Conservation (phyloP, 2,329 filamentous ascomycete species). For the Fusarium odoratissimum region DNA sequence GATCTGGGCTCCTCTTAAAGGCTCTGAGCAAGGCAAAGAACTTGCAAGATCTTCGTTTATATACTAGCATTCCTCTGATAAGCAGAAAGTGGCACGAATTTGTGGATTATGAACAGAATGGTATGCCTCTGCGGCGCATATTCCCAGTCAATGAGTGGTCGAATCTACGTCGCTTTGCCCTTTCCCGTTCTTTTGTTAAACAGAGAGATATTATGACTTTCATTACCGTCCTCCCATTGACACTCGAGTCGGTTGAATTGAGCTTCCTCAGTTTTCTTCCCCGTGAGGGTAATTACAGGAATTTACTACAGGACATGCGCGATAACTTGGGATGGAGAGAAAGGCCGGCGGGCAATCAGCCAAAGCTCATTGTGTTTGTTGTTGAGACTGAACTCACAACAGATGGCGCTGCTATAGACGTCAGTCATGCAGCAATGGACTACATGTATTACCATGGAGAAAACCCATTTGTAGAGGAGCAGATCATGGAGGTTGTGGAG, state of each 20-base stretch:
- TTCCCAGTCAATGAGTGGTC: conserved; percentile 48
- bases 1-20: background rate
- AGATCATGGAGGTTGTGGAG: fast-evolving
- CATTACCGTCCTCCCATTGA: conserved; percentile 43
- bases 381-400: background rate
- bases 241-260: conserved; percentile 49
- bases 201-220: conserved; percentile 46
- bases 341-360: background rate
- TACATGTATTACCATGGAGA: background rate
- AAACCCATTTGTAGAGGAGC: conserved; percentile 2
- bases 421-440: background rate
- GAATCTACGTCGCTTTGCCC: conserved; percentile 47
- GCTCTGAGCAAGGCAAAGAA: conserved; percentile 22
- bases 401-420: background rate
- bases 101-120: background rate
- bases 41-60: conserved; percentile 42
- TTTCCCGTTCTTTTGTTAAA: conserved; percentile 47
- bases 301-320: conserved; percentile 12
- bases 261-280: conserved; percentile 47
- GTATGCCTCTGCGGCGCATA: conserved; percentile 42
- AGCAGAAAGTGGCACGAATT: fast-evolving
- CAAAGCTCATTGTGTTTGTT: background rate
- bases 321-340: conserved; percentile 8
- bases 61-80: background rate
- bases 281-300: background rate